Evolutionary conservation across 1,284 basidiomycete species (phyloP), one percentile per base, ranked within the genome.

Genomic region (Amylostereum areolatum): DNA sequence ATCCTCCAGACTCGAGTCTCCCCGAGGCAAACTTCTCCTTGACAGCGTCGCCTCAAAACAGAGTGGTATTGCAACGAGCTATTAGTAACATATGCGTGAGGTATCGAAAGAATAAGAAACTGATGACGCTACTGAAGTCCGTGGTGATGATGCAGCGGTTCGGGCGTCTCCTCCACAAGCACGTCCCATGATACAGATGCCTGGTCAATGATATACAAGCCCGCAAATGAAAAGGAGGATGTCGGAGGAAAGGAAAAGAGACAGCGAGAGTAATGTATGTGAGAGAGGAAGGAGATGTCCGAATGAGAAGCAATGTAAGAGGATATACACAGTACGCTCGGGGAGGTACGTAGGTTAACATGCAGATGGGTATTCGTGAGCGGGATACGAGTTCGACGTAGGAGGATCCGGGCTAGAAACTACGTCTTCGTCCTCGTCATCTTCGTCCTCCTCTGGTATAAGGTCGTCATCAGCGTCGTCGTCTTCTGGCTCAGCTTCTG

Each of bases 381-480:
- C n/a, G 34, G 34, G n/a, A 35, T 35, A 35, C 34, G 34, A n/a
- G n/a, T 35, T 35, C 41, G 41, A 43, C 9, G 41, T 12, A 24
- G 41, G 27, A 27, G 44, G 28, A 39, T 35, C n/a, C 3, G 33
- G 32, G 27, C 30, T 8, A 31, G 53, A 43, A 31, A 31, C 25
- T 9, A 49, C 42, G 29, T 18, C 28, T 51, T 57, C 57, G 2
- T 62, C 57, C 18, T 63, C 64, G 11, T 67, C 68, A 45, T 68
- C 67, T 51, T 77, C 73, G 30, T 77, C 74, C 50, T 76, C 73
- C 53, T 75, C 74, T 6, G 68, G 62, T 41, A 77, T 77, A 27
- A 74, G 69, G 46, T 66, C 71, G 29, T 72, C 71, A 5, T 76
- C 73, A 27, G 66, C 69, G 51, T 77, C 74, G 18, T 66, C 69